A percentile compares a stretch with the other conserved stretches of the same genome.
phyloP scores from a whole-genome alignment of 108 stramenopile species.

The Aurantiochytrium sp. region DNA sequence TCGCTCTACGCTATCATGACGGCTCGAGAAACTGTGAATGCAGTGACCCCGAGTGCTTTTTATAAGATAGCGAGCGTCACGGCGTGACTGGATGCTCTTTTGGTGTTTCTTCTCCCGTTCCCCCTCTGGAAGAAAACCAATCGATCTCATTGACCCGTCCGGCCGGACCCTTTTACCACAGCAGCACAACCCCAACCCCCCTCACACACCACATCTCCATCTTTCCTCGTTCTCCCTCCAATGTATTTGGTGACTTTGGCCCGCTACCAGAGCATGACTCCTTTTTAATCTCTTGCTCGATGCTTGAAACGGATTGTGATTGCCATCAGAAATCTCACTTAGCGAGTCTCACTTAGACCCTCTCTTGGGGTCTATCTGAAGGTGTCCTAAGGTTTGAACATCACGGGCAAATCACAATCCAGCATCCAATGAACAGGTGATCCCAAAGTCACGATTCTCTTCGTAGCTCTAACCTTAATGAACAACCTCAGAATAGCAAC shows the following conservation, averaged over 20 bases:
- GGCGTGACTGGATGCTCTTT: too few relatives aligned
- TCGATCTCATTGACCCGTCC: too few relatives aligned
- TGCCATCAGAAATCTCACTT: slow-evolving; percentile 5
- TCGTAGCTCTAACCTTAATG: not conserved
- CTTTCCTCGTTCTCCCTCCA: too few relatives aligned
- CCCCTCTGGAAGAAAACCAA: too few relatives aligned
- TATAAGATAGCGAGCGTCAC: not conserved
- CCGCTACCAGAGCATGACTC: too few relatives aligned
- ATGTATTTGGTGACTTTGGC: too few relatives aligned
- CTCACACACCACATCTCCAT: too few relatives aligned
- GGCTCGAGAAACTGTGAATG: not conserved
- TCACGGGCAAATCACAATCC: not conserved
- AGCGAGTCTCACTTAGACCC: not conserved
- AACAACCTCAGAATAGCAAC: not conserved
- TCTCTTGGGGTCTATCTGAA: not conserved
- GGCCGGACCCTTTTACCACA: too few relatives aligned
- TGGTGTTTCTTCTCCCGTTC: too few relatives aligned
- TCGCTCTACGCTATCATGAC: not conserved
- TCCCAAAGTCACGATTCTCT: too few relatives aligned
- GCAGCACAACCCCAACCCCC: too few relatives aligned
- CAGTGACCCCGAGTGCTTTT: slow-evolving; percentile 5
- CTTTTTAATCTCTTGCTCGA: too few relatives aligned
- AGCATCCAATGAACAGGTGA: not conserved
- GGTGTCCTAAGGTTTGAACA: not conserved
- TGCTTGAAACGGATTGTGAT: not conserved